A percentile compares a stretch with the other conserved stretches of the same genome.
These are phyloP conservation scores for Fraxinus excelsior DNA, from an alignment of 257 asterid genomes.

Conservation along the genomic window DNA sequence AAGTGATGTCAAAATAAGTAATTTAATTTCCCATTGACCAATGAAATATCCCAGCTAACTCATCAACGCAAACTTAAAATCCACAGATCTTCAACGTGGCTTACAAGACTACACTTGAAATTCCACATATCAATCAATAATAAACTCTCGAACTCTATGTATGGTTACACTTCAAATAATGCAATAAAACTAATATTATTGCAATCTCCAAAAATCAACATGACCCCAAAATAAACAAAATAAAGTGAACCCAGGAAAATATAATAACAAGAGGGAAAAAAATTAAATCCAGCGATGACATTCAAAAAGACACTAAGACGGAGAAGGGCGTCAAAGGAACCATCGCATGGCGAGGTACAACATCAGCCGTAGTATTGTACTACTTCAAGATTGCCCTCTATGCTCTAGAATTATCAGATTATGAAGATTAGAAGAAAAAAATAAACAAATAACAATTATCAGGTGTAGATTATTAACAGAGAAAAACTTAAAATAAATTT, in stretches of 20 bases:
- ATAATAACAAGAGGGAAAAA: too few species aligned
- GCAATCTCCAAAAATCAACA: not conserved
- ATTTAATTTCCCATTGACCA: not conserved
- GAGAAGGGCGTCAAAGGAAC: not conserved
- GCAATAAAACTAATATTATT: too few species aligned
- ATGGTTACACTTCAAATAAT: not conserved
- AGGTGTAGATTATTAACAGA: not conserved
- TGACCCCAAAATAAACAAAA: not conserved
- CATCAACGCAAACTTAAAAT: not conserved
- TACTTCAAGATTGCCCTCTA: not conserved
- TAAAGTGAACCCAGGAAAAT: not conserved
- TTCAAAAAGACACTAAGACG: not conserved
- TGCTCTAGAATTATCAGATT: not conserved
- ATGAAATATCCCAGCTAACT: not conserved
- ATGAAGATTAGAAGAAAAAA: not conserved
- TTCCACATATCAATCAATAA: not conserved
- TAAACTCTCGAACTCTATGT: not conserved
- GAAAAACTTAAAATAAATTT: too few species aligned
- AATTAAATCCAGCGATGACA: not conserved
- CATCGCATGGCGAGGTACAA: not conserved
- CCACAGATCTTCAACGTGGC: not conserved
- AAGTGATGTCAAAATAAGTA: not conserved
- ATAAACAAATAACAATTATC: not conserved
- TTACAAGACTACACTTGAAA: not conserved
- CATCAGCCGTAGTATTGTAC: not conserved